phyloP scores from a whole-genome alignment of 208 protist species.

The Endotrypanum monterogeii region DNA sequence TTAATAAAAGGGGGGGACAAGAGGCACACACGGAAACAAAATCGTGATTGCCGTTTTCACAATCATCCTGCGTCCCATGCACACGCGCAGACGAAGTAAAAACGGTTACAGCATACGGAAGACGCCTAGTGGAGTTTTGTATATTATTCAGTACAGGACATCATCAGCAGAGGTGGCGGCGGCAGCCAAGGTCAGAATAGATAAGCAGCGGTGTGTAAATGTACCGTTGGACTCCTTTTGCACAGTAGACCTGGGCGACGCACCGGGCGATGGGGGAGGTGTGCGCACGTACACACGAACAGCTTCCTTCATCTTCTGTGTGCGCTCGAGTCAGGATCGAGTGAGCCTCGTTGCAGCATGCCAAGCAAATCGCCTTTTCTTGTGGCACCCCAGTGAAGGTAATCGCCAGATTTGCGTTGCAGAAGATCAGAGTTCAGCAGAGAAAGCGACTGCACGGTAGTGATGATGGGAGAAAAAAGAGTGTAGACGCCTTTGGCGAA shows the following conservation, averaged over 20 bases:
- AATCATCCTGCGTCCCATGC: neutral
- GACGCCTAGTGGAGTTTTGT: neutral
- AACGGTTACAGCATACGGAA: neutral
- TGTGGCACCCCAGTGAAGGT: conserved; percentile 38
- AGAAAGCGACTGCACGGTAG: conserved; percentile 76
- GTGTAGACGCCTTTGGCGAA: conserved; percentile 88
- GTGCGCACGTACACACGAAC: neutral
- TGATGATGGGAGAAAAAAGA: conserved; percentile 71
- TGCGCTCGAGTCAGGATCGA: conserved; percentile 47
- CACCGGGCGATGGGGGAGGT: no score
- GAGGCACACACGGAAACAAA: neutral
- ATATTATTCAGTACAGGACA: neutral
- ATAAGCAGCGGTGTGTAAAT: neutral
- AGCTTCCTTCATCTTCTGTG: conserved; percentile 9
- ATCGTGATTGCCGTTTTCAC: neutral
- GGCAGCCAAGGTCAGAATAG: neutral
- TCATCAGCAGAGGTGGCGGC: neutral
- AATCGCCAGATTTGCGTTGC: conserved; percentile 45
- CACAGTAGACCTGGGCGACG: neutral
- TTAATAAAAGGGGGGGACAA: neutral
- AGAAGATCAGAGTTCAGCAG: conserved; percentile 82
- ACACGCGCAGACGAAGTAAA: neutral
- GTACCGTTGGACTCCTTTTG: neutral
- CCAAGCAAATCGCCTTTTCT: conserved; percentile 61
- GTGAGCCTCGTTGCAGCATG: conserved; percentile 66